phyloP scores from a whole-genome alignment of 805 yeast species.

The Schizosaccharomyces japonicus region DNA sequence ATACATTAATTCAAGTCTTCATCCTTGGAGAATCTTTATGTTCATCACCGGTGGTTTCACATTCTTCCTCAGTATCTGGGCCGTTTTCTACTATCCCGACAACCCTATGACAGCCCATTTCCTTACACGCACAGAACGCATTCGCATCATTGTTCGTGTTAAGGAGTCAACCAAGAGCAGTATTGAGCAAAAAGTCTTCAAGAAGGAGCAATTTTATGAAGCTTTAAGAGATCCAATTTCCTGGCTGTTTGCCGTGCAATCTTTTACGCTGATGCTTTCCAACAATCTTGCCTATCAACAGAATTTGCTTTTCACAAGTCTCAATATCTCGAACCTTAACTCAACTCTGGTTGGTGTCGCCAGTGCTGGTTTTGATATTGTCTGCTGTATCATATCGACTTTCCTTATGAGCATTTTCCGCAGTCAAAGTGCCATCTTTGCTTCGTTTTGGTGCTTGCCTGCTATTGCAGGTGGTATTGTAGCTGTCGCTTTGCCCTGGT shows the following conservation, averaged over 20 bases:
- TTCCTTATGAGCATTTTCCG: conserved; percentile 14
- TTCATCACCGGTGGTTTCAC: conserved; percentile 35
- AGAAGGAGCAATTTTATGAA: conserved; percentile 29
- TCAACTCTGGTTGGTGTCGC: conserved; percentile 8
- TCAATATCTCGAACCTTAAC: conserved; percentile 10
- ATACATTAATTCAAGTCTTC: conserved; percentile 18
- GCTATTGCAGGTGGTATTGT: conserved; percentile 22
- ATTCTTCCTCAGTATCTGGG: conserved; percentile 16
- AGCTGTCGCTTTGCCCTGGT: conserved; percentile 21
- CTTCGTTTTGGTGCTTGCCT: conserved; percentile 16
- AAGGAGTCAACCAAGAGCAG: conserved; percentile 33
- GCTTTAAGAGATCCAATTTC: conserved; percentile 26
- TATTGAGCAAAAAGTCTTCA: conserved; percentile 31
- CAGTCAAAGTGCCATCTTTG: conserved; percentile 17
- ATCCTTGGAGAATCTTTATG: conserved; percentile 29
- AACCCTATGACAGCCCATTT: conserved; percentile 21
- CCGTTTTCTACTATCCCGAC: conserved; percentile 23
- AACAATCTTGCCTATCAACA: conserved; percentile 33
- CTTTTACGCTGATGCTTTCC: conserved; percentile 20
- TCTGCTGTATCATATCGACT: conserved; percentile 16
- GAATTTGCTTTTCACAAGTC: conserved; percentile 21
- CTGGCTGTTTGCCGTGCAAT: conserved; percentile 17
- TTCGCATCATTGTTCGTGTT: conserved; percentile 28
- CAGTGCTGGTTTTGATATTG: conserved; percentile 5
- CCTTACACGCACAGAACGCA: conserved; percentile 22